A percentile compares a stretch with the other conserved stretches of the same genome.
Conservation (phyloP, 495 filamentous ascomycete species). For the Aspergillus conjunctus region DNA sequence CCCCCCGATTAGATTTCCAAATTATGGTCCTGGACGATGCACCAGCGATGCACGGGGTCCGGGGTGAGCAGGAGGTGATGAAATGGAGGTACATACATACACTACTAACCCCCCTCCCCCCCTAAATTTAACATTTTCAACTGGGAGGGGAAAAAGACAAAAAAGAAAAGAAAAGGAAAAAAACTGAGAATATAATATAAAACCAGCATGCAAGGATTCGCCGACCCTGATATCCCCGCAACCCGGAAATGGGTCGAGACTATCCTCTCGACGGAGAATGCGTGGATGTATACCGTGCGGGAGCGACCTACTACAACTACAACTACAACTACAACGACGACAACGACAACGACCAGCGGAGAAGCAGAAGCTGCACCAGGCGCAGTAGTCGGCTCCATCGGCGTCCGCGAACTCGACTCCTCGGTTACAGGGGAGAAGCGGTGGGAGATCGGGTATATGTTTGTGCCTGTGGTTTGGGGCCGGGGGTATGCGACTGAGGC, state of each 20-base stretch:
- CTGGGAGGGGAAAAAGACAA: background rate
- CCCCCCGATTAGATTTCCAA: slow-evolving; percentile 18
- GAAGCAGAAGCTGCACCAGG: background rate
- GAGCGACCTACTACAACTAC: slow-evolving; percentile 1
- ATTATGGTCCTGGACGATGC: slow-evolving; percentile 14
- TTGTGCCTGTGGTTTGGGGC: slow-evolving; percentile 22
- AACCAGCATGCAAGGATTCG: background rate
- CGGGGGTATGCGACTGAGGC: slow-evolving; percentile 26
- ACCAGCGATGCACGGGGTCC: slow-evolving; percentile 9
- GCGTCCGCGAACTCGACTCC: slow-evolving; percentile 1
- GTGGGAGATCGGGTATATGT: slow-evolving; percentile 27
- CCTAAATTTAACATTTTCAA: background rate
- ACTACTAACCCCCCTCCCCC: no score
- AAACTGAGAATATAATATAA: background rate
- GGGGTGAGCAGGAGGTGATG: slow-evolving; percentile 14
- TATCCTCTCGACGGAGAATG: background rate
- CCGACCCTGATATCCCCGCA: slow-evolving; percentile 8
- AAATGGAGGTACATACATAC: slow-evolving; percentile 23
- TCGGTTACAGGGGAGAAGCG: background rate
- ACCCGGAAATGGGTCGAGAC: slow-evolving; percentile 12
- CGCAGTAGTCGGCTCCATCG: slow-evolving; percentile 6
- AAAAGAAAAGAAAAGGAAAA: background rate
- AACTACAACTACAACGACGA: background rate
- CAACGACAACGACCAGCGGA: background rate
- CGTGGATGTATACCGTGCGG: background rate